phyloP scores from a whole-genome alignment of 1,284 basidiomycete genomes.

The Ceratobasidium sp. region DNA sequence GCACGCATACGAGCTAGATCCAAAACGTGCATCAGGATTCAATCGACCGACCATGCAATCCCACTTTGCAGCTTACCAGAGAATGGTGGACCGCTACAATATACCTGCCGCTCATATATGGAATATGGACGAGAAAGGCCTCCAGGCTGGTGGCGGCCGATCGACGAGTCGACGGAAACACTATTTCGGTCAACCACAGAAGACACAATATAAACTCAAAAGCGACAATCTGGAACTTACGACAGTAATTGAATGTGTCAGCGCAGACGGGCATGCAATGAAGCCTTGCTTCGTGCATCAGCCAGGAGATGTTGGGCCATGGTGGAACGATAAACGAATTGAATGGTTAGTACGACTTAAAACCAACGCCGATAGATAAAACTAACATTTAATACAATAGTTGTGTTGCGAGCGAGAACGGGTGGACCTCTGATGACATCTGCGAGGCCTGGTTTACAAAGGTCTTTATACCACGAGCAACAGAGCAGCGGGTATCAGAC shows the following conservation, averaged over 20 bases:
- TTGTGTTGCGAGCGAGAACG: slow-evolving; percentile 51
- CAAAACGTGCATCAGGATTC: slow-evolving; percentile 26
- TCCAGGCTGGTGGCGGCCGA: slow-evolving; percentile 54
- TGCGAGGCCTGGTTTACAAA: slow-evolving; percentile 28
- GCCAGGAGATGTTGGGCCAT: slow-evolving; percentile 20
- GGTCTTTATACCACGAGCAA: slow-evolving; percentile 14
- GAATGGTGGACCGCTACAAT: slow-evolving; percentile 41
- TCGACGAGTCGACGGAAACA: slow-evolving; percentile 50
- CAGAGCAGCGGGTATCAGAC: slow-evolving; percentile 50
- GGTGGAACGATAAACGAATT: slow-evolving; percentile 27
- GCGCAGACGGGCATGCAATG: slow-evolving; percentile 2
- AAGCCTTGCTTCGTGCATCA: slow-evolving; percentile 23
- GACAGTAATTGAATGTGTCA: slow-evolving; percentile 17
- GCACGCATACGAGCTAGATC: slow-evolving; percentile 23
- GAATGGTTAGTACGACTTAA: slow-evolving; percentile 10
- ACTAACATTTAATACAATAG: neutral
- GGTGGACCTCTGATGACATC: slow-evolving; percentile 56
- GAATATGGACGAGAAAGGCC: slow-evolving; percentile 55
- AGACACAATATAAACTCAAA: slow-evolving; percentile 48
- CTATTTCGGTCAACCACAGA: slow-evolving; percentile 47
- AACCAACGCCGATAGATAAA: neutral
- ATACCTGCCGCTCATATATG: slow-evolving; percentile 51
- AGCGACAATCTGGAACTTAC: slow-evolving; percentile 15
- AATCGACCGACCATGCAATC: slow-evolving; percentile 6
- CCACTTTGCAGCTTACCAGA: neutral